Base-by-base conservation (phyloP, 2,329 filamentous ascomycete genomes). In the Epichloe sibirici region DNA sequence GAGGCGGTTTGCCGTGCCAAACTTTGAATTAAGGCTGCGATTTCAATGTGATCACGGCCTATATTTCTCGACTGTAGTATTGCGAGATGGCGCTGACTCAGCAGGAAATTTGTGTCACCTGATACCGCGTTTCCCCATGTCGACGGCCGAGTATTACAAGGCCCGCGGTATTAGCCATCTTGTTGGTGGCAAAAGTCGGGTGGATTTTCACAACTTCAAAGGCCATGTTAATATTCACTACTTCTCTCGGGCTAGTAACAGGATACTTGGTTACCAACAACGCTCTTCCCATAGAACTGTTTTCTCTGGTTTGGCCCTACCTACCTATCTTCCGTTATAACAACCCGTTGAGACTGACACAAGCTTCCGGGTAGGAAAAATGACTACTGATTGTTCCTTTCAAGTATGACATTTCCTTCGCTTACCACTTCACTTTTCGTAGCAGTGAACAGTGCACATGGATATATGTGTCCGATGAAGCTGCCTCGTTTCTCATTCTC, bases 331-430 rank as follows among this genome's bases (percentile, higher is more conserved):
- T 35, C 21, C 4, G n/a, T 51, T 51, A 62, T 44, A 31, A 34
- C 34, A 35, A 31, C 35, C 21, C 5, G 5, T 21, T 15, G 6
- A 17, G 25, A 42, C 37, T 48, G 11, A 37, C 37, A 37, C 25
- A 17, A 5, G 31, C 28, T 28, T 21, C 12, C 34, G n/a, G 28
- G 38, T 31, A 48, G 58, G 45, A 61, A 72, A 62, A 51, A 76
- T 75, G 73, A 65, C 71, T 37, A 67, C 69, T 48, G 67, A 67
- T 43, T 68, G 72, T 59, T 69, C 71, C 51, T 76, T 76, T 53
- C 71, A 74, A 69, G 74, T 76, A 61, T 57, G 65, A 48, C 17
- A 38, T 5, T n/a, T 4, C 17, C 15, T 37, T 15, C 13, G 21
- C 9, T 42, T 42, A 15, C 11, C 15, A 37, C 46, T 48, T 15